A percentile compares a stretch with the other conserved stretches of the same genome.
phyloP scores from a whole-genome alignment of 768 basidiomycete species.

The Thelephora aurantiotincta region DNA sequence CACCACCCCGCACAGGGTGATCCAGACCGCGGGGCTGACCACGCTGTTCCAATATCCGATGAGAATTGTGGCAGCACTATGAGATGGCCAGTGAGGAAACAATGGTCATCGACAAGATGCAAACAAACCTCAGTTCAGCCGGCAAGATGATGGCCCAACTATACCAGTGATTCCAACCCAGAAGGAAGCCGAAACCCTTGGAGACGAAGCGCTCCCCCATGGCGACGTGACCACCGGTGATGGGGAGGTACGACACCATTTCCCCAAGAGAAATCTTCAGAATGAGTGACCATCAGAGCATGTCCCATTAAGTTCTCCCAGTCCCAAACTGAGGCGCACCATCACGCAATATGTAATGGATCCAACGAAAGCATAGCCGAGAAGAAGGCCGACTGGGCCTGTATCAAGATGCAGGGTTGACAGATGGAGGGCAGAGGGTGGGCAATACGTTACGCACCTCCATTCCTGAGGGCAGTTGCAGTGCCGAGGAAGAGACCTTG shows the following conservation, averaged over 20 bases:
- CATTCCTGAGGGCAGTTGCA: constrained; percentile 23
- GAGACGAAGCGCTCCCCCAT: constrained; percentile 74
- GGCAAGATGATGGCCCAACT: constrained; percentile 20
- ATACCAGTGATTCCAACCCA: constrained; percentile 42
- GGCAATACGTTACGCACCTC: constrained; percentile 4
- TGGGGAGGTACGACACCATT: constrained; percentile 67
- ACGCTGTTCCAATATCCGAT: constrained; percentile 44
- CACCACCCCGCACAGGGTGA: constrained; percentile 35
- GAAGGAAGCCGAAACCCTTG: constrained; percentile 18
- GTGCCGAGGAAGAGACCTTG: constrained; percentile 32
- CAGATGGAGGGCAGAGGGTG: not conserved
- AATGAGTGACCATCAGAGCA: constrained; percentile 1
- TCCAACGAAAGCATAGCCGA: constrained; percentile 57
- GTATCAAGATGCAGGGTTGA: not conserved
- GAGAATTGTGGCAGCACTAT: constrained; percentile 32
- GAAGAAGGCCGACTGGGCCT: constrained; percentile 56
- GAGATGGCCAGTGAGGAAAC: not conserved
- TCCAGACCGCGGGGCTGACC: constrained; percentile 34
- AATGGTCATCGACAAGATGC: not conserved
- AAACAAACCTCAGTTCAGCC: constrained; percentile 23
- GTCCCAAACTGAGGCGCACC: constrained; percentile 22
- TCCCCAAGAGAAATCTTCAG: constrained; percentile 50
- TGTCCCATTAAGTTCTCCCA: not conserved
- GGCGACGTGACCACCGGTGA: constrained; percentile 71
- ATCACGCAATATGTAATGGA: constrained; percentile 60